phyloP scores from a whole-genome alignment of 257 asterid species.

The Solanum pennellii region DNA sequence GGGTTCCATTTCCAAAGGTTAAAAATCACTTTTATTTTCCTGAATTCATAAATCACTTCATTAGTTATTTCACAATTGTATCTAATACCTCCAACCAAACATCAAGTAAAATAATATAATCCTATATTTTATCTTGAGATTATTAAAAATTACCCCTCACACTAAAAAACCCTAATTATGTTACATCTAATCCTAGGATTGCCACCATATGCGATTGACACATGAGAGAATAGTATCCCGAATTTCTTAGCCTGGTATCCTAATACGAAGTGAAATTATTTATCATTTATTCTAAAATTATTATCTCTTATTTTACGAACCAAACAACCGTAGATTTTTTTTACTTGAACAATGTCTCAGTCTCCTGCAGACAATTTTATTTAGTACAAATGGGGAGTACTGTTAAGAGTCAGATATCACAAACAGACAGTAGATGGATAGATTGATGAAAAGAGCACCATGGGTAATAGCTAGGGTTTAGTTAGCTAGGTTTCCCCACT shows the following conservation, averaged over 20 bases:
- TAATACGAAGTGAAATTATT: background rate
- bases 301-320: background rate
- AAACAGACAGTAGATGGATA: slow-evolving; percentile 6
- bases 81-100: background rate
- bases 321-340: background rate
- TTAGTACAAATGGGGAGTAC: background rate
- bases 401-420: slow-evolving; percentile 11
- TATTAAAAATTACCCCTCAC: too few relatives aligned
- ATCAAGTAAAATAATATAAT: too few relatives aligned
- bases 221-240: background rate
- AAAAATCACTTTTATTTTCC: too few relatives aligned
- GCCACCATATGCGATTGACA: background rate
- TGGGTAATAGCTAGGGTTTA: background rate
- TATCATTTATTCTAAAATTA: background rate
- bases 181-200: too few relatives aligned
- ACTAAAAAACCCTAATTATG: too few relatives aligned
- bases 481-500: background rate
- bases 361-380: background rate
- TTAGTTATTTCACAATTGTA: too few relatives aligned
- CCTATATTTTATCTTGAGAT: too few relatives aligned
- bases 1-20: too few relatives aligned
- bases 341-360: background rate
- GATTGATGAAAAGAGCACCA: background rate
- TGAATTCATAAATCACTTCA: too few relatives aligned
- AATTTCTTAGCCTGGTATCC: background rate